Percentiles rank a stretch among this genome's conserved stretches.
phyloP scores from a whole-genome alignment of 2,329 filamentous ascomycete species.

The Epichloe brachyelytri region DNA sequence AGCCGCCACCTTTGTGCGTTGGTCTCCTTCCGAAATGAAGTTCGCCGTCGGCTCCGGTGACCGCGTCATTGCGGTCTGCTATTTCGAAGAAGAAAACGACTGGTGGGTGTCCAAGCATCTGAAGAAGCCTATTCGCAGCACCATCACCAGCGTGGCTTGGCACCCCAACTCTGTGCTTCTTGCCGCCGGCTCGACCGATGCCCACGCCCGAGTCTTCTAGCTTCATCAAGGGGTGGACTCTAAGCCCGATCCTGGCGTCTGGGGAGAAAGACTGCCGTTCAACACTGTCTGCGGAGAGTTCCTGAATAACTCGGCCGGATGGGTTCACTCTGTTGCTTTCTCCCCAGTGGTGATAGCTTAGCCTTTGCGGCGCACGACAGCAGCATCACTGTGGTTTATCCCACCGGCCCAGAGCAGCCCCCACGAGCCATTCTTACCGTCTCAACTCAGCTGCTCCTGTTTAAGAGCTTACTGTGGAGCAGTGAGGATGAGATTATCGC shows the following conservation, averaged over 20 bases:
- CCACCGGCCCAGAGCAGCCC: conserved; percentile 77
- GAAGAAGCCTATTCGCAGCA: conserved; percentile 97
- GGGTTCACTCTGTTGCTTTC: conserved; percentile 89
- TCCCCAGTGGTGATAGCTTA: conserved; percentile 81
- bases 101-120: conserved; percentile 99
- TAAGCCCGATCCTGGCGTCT: conserved; percentile 72
- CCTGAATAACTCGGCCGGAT: conserved; percentile 89
- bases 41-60: conserved; percentile 96
- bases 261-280: conserved; percentile 93
- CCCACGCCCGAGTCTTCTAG: conserved; percentile 88
- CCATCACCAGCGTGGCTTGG: conserved; percentile 89
- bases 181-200: conserved; percentile 92
- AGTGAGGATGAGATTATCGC: conserved; percentile 87
- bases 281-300: conserved; percentile 97
- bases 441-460: conserved; percentile 79
- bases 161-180: conserved; percentile 95
- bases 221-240: conserved; percentile 90
- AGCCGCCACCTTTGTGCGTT: conserved; percentile 91
- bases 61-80: conserved; percentile 89
- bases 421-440: conserved; percentile 84
- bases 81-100: conserved; percentile 98
- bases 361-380: conserved; percentile 93
- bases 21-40: conserved; percentile 93
- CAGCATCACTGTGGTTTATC: conserved; percentile 93
- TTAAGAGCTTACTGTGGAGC: conserved; percentile 87